Evolutionary conservation across 495 filamentous ascomycete species (phyloP).

Genomic region (Hyaloscypha bicolor): DNA sequence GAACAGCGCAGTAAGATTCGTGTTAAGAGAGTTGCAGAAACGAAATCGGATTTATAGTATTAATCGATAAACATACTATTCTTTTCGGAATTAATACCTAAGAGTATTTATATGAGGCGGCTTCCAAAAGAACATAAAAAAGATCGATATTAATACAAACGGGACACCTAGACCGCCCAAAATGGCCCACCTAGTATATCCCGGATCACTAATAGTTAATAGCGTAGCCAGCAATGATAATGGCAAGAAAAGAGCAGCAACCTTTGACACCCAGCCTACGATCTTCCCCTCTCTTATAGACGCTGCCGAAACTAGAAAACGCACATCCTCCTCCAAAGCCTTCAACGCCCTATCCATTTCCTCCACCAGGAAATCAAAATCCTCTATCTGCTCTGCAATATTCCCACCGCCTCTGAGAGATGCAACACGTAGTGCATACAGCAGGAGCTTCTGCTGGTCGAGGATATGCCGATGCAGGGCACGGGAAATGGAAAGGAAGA

Average conservation of each 20-base stretch:
- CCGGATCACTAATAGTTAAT: slow-evolving; percentile 6
- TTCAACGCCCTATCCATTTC: not conserved
- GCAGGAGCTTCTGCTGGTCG: not conserved
- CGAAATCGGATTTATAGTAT: too few relatives aligned
- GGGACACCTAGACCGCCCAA: slow-evolving; percentile 3
- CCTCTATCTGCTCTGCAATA: not conserved
- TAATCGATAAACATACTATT: too few relatives aligned
- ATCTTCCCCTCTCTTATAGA: slow-evolving; percentile 1
- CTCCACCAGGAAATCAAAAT: not conserved
- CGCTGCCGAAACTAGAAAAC: not conserved
- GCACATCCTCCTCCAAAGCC: slow-evolving; percentile 2
- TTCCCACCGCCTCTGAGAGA: not conserved
- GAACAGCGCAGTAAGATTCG: too few relatives aligned
- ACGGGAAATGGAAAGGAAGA: slow-evolving; percentile 1
- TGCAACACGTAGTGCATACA: not conserved
- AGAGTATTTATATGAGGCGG: too few relatives aligned
- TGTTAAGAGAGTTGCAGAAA: too few relatives aligned
- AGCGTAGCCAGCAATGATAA: slow-evolving; percentile 7
- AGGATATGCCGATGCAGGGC: not conserved
- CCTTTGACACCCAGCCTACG: slow-evolving; percentile 8
- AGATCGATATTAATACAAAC: slow-evolving; percentile 5
- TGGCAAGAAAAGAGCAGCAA: not conserved
- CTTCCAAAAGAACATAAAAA: slow-evolving; percentile 8
- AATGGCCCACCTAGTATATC: slow-evolving; percentile 6
- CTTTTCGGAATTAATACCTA: too few relatives aligned